Conservation (phyloP, 2,329 filamentous ascomycete genomes). For the Xylaria sp. region DNA sequence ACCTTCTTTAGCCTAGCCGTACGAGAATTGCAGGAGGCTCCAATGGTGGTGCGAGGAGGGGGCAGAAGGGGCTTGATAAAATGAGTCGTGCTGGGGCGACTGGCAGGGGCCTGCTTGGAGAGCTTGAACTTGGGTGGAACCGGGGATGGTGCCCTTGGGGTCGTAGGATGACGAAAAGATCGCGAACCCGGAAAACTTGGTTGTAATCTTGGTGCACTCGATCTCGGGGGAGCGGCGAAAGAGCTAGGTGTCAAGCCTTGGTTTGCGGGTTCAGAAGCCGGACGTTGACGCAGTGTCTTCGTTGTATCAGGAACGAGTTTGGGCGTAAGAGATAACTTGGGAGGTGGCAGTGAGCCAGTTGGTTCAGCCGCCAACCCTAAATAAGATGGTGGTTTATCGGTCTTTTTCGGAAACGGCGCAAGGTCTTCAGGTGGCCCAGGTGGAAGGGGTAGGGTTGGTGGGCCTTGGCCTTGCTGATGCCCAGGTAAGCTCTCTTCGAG, state of each 20-base stretch:
- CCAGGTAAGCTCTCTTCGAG: background rate
- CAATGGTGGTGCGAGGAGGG: slow-evolving; percentile 9
- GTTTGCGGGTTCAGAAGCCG: background rate
- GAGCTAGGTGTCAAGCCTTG: slow-evolving; percentile 1
- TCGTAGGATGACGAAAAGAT: slow-evolving; percentile 37
- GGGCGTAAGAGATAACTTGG: background rate
- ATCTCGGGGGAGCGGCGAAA: slow-evolving; percentile 5
- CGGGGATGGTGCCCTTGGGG: slow-evolving; percentile 44
- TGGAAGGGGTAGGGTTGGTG: slow-evolving; percentile 7
- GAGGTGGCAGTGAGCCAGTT: background rate
- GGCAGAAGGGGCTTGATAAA: slow-evolving; percentile 40
- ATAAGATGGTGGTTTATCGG: background rate
- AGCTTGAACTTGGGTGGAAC: slow-evolving; percentile 44
- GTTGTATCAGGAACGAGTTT: background rate
- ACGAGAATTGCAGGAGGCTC: slow-evolving; percentile 12
- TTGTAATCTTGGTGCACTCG: slow-evolving; percentile 16
- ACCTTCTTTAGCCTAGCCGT: slow-evolving; percentile 27
- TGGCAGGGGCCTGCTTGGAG: slow-evolving; percentile 18
- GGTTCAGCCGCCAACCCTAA: background rate
- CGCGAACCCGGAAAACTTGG: slow-evolving; percentile 21
- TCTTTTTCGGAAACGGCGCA: slow-evolving; percentile 5
- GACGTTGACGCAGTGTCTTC: background rate
- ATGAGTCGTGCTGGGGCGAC: slow-evolving; percentile 33
- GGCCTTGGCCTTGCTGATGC: slow-evolving; percentile 12
- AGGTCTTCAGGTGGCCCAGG: slow-evolving; percentile 21